phyloP scores from a whole-genome alignment of 2,329 filamentous ascomycete genomes.

The Venturia aucupariae region DNA sequence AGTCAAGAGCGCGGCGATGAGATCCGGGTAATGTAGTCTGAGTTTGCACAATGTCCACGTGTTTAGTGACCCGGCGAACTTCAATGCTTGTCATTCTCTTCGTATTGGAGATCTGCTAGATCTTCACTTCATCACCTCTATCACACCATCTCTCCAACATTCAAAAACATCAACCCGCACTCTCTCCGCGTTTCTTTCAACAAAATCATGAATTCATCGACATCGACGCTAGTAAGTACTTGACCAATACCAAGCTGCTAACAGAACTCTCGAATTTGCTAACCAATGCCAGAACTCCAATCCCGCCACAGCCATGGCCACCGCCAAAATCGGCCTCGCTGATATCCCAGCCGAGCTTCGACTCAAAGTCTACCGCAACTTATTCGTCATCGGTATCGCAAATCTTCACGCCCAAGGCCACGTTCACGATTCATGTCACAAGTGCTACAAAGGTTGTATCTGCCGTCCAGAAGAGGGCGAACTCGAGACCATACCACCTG shows the following conservation, averaged over 20 bases:
- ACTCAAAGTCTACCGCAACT: conserved; percentile 1
- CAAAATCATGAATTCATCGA: neutral
- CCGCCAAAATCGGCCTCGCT: neutral
- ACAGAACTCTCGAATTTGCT: neutral
- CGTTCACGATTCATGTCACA: neutral
- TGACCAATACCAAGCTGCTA: neutral
- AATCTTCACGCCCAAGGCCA: neutral
- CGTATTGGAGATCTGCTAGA: neutral
- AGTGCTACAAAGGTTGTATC: neutral
- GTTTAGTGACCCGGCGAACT: neutral
- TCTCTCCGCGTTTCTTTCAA: neutral
- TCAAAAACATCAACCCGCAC: neutral
- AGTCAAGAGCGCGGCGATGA: neutral
- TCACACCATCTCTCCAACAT: neutral
- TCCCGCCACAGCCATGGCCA: neutral
- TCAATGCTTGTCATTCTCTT: too few relatives aligned
- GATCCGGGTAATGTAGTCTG: neutral
- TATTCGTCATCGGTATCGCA: neutral
- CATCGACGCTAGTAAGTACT: neutral
- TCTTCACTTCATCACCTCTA: neutral
- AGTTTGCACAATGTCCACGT: too few relatives aligned
- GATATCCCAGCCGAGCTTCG: neutral
- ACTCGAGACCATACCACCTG: neutral
- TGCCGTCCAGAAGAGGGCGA: neutral
- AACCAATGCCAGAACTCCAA: neutral